phyloP scores from a whole-genome alignment of 805 yeast species.

The Zygosaccharomyces bisporus region DNA sequence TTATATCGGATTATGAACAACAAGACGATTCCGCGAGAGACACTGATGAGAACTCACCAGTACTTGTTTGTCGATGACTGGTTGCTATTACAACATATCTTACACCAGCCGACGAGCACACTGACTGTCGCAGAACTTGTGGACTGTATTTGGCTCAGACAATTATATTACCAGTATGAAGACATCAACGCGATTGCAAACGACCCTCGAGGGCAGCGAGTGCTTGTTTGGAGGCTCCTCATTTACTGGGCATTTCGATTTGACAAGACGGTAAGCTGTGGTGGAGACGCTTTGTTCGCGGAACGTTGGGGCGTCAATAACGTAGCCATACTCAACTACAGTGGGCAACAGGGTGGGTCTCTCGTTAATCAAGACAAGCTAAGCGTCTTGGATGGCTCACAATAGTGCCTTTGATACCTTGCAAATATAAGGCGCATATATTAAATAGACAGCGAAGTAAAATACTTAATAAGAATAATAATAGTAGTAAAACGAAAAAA shows the following conservation, averaged over 20 bases:
- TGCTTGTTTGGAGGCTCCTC: constrained; percentile 40
- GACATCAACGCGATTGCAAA: constrained; percentile 35
- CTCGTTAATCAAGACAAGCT: constrained; percentile 5
- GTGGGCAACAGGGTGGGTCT: constrained; percentile 18
- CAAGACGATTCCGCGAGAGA: constrained; percentile 40
- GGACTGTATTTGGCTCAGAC: constrained; percentile 53
- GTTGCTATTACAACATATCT: constrained; percentile 21
- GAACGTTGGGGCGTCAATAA: constrained; percentile 35
- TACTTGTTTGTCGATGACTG: constrained; percentile 38
- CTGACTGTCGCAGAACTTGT: constrained; percentile 50
- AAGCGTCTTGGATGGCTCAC: constrained; percentile 4
- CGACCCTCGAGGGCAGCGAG: constrained; percentile 36
- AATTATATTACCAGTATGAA: constrained; percentile 41
- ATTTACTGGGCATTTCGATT: constrained; percentile 41
- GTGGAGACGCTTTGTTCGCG: constrained; percentile 36
- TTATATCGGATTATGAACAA: constrained; percentile 37
- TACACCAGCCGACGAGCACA: constrained; percentile 18
- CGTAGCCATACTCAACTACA: constrained; percentile 23
- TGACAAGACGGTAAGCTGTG: constrained; percentile 29
- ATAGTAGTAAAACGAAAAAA: too few relatives aligned
- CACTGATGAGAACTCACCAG: constrained; percentile 51
- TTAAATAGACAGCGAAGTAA: too few relatives aligned
- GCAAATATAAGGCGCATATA: too few relatives aligned
- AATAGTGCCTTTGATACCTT: neutral
- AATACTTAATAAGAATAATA: too few relatives aligned